These are phyloP conservation scores for Geranomyces variabilis DNA, from an alignment of 192 early-diverging fungal genomes.

Conservation along the genomic window DNA sequence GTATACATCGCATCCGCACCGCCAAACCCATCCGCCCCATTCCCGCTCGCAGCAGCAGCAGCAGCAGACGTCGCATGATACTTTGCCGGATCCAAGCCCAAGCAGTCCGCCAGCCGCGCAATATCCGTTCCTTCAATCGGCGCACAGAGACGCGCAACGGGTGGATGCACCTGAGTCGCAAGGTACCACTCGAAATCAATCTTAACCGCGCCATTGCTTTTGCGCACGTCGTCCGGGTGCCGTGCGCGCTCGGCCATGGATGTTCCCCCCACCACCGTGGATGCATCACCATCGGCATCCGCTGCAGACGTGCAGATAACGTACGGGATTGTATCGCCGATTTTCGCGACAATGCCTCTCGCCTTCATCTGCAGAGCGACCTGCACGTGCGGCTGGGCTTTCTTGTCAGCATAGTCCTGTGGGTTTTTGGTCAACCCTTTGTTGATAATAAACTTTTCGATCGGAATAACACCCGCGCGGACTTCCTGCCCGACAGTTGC, in stretches of 20 bases:
- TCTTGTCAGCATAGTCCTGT: slow-evolving; percentile 84
- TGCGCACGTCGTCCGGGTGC: slow-evolving; percentile 81
- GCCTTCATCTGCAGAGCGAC: slow-evolving; percentile 83
- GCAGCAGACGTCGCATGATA: slow-evolving; percentile 36
- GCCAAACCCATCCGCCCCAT: slow-evolving; percentile 7
- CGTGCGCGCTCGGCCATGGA: slow-evolving; percentile 74
- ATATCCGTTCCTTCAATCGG: slow-evolving; percentile 86
- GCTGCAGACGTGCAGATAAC: slow-evolving; percentile 68
- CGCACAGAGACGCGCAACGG: slow-evolving; percentile 77
- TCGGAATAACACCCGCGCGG: slow-evolving; percentile 65
- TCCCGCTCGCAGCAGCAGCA: neutral
- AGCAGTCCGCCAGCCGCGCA: slow-evolving; percentile 73
- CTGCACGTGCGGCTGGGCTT: slow-evolving; percentile 91
- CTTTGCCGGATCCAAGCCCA: slow-evolving; percentile 77
- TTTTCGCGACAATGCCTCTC: slow-evolving; percentile 64
- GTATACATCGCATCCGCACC: slow-evolving; percentile 67
- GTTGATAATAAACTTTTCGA: slow-evolving; percentile 89
- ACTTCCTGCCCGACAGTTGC: slow-evolving; percentile 69
- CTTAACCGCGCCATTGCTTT: slow-evolving; percentile 45
- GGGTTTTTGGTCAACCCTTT: slow-evolving; percentile 93
- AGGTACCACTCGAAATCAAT: slow-evolving; percentile 90
- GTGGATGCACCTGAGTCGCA: slow-evolving; percentile 88
- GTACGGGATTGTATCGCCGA: slow-evolving; percentile 94
- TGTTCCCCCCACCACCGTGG: slow-evolving; percentile 30
- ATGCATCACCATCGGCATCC: slow-evolving; percentile 25